Conservation (phyloP, 2,329 filamentous ascomycete species). For the Botryotinia globosa region DNA sequence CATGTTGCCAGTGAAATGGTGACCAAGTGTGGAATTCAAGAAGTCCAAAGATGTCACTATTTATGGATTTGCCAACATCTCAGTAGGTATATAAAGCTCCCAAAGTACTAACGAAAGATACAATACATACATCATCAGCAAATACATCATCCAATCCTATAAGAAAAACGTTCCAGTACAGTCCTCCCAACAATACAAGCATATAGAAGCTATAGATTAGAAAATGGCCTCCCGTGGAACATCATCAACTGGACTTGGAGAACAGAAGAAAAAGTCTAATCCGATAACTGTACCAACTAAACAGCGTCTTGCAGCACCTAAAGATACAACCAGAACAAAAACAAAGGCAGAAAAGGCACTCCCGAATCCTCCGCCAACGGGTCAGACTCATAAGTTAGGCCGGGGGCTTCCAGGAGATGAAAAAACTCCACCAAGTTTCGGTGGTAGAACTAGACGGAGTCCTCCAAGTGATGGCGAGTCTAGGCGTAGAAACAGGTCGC, state of each 20-base stretch:
- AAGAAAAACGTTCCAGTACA: neutral
- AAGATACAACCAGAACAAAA: too few relatives aligned
- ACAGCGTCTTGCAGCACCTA: too few relatives aligned
- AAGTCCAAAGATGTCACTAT: neutral
- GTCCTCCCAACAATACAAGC: neutral
- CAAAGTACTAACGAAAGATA: neutral
- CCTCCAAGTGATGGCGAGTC: too few relatives aligned
- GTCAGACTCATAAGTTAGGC: too few relatives aligned
- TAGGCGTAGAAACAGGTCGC: neutral
- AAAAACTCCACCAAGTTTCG: too few relatives aligned
- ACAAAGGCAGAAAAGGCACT: too few relatives aligned
- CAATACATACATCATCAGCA: neutral
- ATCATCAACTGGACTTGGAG: too few relatives aligned
- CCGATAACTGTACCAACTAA: too few relatives aligned
- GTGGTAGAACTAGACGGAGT: too few relatives aligned
- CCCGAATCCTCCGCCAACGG: too few relatives aligned
- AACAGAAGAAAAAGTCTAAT: too few relatives aligned
- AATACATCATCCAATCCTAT: neutral
- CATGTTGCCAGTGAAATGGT: neutral
- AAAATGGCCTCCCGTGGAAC: neutral
- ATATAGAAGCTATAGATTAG: neutral
- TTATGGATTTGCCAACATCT: neutral
- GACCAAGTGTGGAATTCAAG: neutral
- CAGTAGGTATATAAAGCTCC: neutral
- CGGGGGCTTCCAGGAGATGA: too few relatives aligned